Conservation (phyloP, 495 filamentous ascomycete species). For the Penicillium odoratum region DNA sequence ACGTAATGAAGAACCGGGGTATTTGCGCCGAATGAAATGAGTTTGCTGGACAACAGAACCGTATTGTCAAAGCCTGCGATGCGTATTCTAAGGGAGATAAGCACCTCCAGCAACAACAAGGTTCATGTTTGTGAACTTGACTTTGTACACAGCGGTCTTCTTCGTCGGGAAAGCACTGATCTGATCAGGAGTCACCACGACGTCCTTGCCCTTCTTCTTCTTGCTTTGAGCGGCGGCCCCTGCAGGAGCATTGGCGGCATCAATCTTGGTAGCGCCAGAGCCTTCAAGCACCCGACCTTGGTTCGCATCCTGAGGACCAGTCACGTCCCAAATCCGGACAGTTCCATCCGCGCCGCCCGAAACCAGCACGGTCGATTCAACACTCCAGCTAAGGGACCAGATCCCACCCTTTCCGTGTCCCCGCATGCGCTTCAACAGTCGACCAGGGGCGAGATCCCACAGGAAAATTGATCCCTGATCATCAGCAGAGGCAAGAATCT, state of each 20-base stretch:
- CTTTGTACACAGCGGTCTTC: conserved; percentile 92
- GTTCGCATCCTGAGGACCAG: conserved; percentile 56
- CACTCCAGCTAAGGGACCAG: conserved; percentile 87
- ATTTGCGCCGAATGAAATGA: conserved; percentile 26
- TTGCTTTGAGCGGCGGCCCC: conserved; percentile 42
- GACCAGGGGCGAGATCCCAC: conserved; percentile 86
- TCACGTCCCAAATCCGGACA: conserved; percentile 91
- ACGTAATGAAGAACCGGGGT: conserved; percentile 25
- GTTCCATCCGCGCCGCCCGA: conserved; percentile 92
- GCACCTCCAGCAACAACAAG: conserved; percentile 84
- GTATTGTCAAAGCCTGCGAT: neutral
- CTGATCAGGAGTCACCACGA: conserved; percentile 87
- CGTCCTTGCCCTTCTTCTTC: conserved; percentile 82
- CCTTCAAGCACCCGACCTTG: conserved; percentile 61
- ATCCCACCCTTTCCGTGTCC: conserved; percentile 94
- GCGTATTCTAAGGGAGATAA: conserved; percentile 57
- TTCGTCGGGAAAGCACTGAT: conserved; percentile 92
- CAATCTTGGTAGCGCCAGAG: conserved; percentile 54
- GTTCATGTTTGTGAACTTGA: conserved; percentile 91
- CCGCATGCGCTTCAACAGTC: conserved; percentile 83
- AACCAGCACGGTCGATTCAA: conserved; percentile 82
- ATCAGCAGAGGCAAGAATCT: conserved; percentile 84
- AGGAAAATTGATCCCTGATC: conserved; percentile 81
- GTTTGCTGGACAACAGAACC: conserved; percentile 2
- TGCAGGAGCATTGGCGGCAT: conserved; percentile 38